Evolutionary conservation across 345 rosid species (phyloP), one percentile per base, ranked within the genome.

Genomic region (Arabidopsis arenosa): DNA sequence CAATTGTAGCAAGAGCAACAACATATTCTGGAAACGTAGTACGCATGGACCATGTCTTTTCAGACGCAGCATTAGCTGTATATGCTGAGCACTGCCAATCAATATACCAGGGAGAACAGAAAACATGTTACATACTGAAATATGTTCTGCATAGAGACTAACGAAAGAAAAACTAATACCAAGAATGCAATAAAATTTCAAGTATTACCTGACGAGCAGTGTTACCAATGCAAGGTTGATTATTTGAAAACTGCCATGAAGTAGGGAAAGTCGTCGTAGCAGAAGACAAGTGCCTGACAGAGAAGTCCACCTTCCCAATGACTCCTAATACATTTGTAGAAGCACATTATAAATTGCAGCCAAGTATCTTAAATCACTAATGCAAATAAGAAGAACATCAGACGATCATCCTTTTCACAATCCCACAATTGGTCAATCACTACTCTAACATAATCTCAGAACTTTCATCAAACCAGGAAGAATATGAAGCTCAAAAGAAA

Each of bases 1-100:
- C 97, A 63, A 94, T 86, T 26, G 98, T 94, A 58, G 97, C 92
- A 60, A 94, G 95, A 83, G 98, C 98, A 81, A 94, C 98, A 73
- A 94, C 91, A 80, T 94, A 94, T 92, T 94, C 97, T 53, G 97
- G 98, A 70, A 94, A 92, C 21, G 98, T 94, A 26, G 95, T 53
- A 5, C 87, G 92, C 98, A 92, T 94, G 10, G 93, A 87, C 98
- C 98, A 94, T 35, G 95, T 92, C 81, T 92, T 92, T 83, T 91
- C 98, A 11, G 98, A 89, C 59, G 95, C 73, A 41, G 89, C 82
- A 70, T 64, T 83, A 36, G 95, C 90, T 59, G 79, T 74, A 82
- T 82, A 89, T 4, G 97, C 98, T 14, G 97, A 80, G 72, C 98
- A 94, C 98, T 94, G 88, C 64, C 72, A 52, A 63, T 3, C 39